Evolutionary conservation across 345 rosid species (phyloP).

Genomic region (Xanthoceras sorbifolium): DNA sequence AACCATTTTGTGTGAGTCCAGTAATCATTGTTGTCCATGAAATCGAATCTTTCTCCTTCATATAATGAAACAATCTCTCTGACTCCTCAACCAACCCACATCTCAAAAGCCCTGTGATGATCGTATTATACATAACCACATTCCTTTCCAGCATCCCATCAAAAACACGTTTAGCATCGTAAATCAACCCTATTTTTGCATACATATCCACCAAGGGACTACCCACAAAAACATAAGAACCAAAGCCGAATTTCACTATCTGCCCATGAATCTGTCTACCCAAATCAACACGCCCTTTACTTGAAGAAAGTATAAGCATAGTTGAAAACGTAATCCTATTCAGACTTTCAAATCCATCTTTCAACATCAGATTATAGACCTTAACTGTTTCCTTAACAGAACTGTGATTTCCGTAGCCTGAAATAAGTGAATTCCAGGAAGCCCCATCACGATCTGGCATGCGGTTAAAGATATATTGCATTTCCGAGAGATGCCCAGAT

Average conservation of each 20-base stretch:
- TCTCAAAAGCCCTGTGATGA: slow-evolving; percentile 72
- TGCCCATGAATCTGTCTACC: slow-evolving; percentile 81
- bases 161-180: slow-evolving; percentile 64
- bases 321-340: slow-evolving; percentile 75
- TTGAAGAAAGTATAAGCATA: slow-evolving; percentile 63
- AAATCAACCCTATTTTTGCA: slow-evolving; percentile 59
- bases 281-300: slow-evolving; percentile 41
- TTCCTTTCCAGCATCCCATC: slow-evolving; percentile 51
- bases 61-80: slow-evolving; percentile 45
- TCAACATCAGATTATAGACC: slow-evolving; percentile 66
- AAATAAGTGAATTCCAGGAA: slow-evolving; percentile 82
- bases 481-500: slow-evolving; percentile 54
- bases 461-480: slow-evolving; percentile 50
- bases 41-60: slow-evolving; percentile 76
- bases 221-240: slow-evolving; percentile 56
- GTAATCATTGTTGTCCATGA: slow-evolving; percentile 91
- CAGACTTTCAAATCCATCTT: slow-evolving; percentile 48
- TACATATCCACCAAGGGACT: slow-evolving; percentile 87
- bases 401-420: slow-evolving; percentile 61
- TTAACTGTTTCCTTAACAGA: slow-evolving; percentile 50
- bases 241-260: slow-evolving; percentile 68
- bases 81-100: slow-evolving; percentile 70
- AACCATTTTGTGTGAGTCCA: slow-evolving; percentile 69
- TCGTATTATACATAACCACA: slow-evolving; percentile 65
- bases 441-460: slow-evolving; percentile 73